Base-by-base conservation (phyloP, 768 basidiomycete genomes). In the Suillus paluster region DNA sequence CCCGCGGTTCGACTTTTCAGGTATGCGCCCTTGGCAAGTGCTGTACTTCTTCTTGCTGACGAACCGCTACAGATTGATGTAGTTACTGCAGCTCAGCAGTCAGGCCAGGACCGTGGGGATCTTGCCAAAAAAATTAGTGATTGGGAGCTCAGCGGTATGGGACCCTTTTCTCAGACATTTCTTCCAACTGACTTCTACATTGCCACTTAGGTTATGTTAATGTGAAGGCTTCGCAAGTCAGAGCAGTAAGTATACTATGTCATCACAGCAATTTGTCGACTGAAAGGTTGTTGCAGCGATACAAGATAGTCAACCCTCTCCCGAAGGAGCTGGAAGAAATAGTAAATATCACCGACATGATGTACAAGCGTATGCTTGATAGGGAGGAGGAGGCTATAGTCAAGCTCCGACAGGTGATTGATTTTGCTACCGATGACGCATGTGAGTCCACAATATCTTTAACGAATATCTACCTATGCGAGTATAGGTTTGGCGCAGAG, bases 331-430 rank as follows among this genome's bases (percentile, higher is more conserved):
- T 63, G 6, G 71, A 67, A 11, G 79, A 74, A 12, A 75, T 81
- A 61, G 67, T 73, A 49, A 61, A 60, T 2, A 61, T 82, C 0
- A 77, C 77, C 0, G 67, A 68, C 12, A 36, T 69, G 46, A 66
- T 83, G 62, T 78, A 71, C 67, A 54, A 71, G 12, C 67, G 74
- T n/a, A 80, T 82, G 78, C 61, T 73, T 30, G 69, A 68, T 17
- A 67, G 78, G n/a, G 82, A 83, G 67, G 73, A 77, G 25, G 80
- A 81, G 55, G 79, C 77, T 2, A 71, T 83, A 12, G 65, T 70
- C 48, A 77, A 80, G 60, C 66, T 83, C 27, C 69, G 72, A 15
- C 61, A 73, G 59, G 82, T 83, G 27, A 75, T 80, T 11, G 64
- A 71, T 2, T 76, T 81, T 44, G 77, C 77, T 2, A 76, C 76